These are phyloP conservation scores for Colletotrichum horii DNA, from an alignment of 2,329 filamentous ascomycete species.

Conservation along the genomic window DNA sequence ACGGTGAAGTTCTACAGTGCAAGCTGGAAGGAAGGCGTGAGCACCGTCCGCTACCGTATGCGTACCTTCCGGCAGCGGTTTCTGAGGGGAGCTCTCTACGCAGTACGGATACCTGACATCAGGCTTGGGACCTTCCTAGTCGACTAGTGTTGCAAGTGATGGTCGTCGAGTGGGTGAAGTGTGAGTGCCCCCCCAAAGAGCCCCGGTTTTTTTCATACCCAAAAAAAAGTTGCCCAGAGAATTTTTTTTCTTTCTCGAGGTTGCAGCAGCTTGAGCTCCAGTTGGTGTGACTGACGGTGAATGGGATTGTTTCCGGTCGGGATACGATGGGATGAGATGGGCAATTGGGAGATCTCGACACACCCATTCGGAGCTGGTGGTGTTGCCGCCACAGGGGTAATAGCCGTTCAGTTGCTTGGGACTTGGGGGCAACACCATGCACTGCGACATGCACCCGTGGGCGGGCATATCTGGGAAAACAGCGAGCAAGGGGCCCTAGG, in stretches of 20 bases:
- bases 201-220: background rate
- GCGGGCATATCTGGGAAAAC: background rate
- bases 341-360: background rate
- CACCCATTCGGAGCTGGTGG: background rate
- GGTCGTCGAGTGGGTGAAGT: constrained; percentile 3
- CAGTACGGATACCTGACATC: background rate
- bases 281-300: constrained; percentile 10
- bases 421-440: background rate
- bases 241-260: background rate
- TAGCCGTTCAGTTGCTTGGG: background rate
- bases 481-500: background rate
- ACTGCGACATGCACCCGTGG: background rate
- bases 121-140: background rate
- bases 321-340: constrained; percentile 13
- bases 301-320: constrained; percentile 17
- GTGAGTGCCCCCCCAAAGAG: background rate
- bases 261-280: background rate
- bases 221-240: background rate
- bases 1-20: background rate
- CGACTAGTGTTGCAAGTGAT: constrained; percentile 3
- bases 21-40: background rate
- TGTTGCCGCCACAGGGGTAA: constrained; percentile 2
- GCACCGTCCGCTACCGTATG: background rate
- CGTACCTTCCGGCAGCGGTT: background rate
- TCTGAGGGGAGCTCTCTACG: background rate